phyloP scores from a whole-genome alignment of 441 rosid genomes.

The Capsella rubella region DNA sequence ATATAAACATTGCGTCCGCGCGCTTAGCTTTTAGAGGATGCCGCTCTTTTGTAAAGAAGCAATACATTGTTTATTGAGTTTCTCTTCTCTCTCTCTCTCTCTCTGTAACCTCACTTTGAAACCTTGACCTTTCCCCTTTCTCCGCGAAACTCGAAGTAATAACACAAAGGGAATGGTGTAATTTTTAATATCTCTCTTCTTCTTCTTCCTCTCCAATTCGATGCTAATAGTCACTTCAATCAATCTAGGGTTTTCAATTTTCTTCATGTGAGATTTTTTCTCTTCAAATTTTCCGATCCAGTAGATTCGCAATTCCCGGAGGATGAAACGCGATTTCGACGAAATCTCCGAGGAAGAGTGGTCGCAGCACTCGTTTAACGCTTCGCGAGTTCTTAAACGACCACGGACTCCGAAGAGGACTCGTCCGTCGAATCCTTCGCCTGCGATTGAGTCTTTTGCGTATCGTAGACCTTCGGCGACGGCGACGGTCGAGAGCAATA shows the following conservation, averaged over 20 bases:
- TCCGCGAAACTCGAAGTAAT: constrained; percentile 35
- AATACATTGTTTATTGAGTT: constrained; percentile 36
- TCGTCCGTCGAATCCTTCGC: constrained; percentile 46
- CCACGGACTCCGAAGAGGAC: constrained; percentile 40
- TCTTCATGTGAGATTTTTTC: neutral
- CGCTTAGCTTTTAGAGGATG: constrained; percentile 34
- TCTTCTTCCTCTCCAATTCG: constrained; percentile 30
- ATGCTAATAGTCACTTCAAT: neutral
- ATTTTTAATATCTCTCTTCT: neutral
- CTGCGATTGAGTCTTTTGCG: constrained; percentile 80
- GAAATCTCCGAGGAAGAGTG: constrained; percentile 96
- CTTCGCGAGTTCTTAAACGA: constrained; percentile 72
- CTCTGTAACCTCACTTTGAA: constrained; percentile 18
- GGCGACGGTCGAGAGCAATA: constrained; percentile 32
- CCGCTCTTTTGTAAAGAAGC: constrained; percentile 38
- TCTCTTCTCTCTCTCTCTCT: neutral
- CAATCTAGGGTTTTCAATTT: constrained; percentile 39
- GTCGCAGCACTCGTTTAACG: constrained; percentile 74
- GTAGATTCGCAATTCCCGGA: constrained; percentile 21
- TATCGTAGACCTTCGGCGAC: constrained; percentile 46
- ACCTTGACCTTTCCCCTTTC: constrained; percentile 37
- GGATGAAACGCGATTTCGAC: constrained; percentile 80
- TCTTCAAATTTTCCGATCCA: constrained; percentile 1
- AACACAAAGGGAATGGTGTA: constrained; percentile 32
- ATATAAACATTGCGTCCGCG: constrained; percentile 22